Percentiles rank a stretch among this genome's conserved stretches.
Conservation (phyloP, 169 alveolate genomes). For the Perkinsus chesapeaki region DNA sequence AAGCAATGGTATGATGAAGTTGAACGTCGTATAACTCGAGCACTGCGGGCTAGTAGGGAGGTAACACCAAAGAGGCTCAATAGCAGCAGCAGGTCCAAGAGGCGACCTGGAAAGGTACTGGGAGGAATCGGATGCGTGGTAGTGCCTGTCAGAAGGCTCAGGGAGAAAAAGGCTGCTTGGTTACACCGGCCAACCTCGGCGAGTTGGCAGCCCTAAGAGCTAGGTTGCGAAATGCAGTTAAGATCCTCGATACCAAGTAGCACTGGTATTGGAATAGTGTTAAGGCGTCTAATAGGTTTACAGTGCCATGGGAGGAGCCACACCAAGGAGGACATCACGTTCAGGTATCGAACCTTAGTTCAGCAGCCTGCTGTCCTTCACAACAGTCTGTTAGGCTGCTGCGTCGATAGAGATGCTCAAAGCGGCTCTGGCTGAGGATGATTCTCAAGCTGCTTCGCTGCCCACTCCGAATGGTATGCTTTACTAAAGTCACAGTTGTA, state of each 20-base stretch:
- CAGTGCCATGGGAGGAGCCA: not conserved
- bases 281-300: not conserved
- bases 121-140: not conserved
- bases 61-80: too few species aligned
- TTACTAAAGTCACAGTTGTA: not conserved
- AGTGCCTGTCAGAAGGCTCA: not conserved
- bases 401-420: not conserved
- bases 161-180: too few species aligned
- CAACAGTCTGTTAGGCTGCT: not conserved
- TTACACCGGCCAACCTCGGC: not conserved
- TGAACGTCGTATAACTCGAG: not conserved
- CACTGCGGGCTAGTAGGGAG: too few species aligned
- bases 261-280: not conserved
- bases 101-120: too few species aligned
- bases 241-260: not conserved
- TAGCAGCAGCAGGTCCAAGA: too few species aligned
- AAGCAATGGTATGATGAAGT: not conserved
- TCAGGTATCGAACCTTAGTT: not conserved
- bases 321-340: not conserved
- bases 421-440: not conserved
- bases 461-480: not conserved
- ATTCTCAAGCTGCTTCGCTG: not conserved
- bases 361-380: not conserved
- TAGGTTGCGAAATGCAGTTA: not conserved
- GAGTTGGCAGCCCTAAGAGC: not conserved